A percentile compares a stretch with the other conserved stretches of the same genome.
Conservation (phyloP, 805 yeast genomes). For the Candida odintsovae region DNA sequence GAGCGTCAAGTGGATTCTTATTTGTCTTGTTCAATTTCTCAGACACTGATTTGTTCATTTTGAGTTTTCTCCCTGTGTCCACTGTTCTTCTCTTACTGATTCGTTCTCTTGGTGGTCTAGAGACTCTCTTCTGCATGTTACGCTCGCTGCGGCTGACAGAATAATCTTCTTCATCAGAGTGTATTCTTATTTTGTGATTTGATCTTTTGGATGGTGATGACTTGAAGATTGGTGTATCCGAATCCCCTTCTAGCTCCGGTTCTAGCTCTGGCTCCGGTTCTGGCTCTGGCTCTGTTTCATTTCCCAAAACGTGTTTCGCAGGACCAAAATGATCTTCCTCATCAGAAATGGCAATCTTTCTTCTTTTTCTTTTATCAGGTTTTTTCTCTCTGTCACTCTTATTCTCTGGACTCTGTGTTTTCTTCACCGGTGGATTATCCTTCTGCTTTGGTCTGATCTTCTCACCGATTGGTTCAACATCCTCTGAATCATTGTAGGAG, state of each 20-base stretch:
- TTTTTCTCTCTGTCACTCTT: background rate
- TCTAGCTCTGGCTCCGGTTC: background rate
- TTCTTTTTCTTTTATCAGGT: background rate
- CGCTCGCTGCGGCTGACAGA: background rate
- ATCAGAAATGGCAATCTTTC: background rate
- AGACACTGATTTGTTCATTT: background rate
- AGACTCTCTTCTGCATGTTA: background rate
- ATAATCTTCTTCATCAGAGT: background rate
- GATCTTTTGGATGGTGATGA: background rate
- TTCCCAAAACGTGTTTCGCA: background rate
- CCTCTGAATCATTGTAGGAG: background rate
- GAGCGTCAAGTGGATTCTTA: background rate
- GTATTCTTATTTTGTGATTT: too few relatives aligned
- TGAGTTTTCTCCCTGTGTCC: background rate
- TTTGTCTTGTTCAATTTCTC: background rate
- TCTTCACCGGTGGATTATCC: background rate
- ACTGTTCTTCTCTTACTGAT: background rate
- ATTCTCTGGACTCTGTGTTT: background rate
- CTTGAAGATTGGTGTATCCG: background rate
- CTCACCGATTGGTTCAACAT: background rate
- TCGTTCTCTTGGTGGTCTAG: background rate
- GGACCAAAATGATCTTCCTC: background rate
- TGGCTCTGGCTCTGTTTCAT: background rate
- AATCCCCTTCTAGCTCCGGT: background rate
- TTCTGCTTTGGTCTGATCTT: background rate